phyloP scores from a whole-genome alignment of 2,329 filamentous ascomycete genomes.

The Rhytidhysteron rufulum region DNA sequence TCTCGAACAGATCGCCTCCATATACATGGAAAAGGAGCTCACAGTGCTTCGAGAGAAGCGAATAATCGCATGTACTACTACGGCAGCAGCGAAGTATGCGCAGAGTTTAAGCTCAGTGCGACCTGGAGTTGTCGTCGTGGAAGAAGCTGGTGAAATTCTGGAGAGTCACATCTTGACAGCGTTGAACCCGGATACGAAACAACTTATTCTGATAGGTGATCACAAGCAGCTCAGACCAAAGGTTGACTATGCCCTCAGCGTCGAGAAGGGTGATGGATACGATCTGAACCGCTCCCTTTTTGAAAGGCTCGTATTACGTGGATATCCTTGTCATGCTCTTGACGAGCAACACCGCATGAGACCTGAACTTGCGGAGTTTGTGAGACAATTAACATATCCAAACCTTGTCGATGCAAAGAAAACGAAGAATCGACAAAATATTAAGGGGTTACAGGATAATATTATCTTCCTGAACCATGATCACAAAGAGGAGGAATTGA shows the following conservation, averaged over 20 bases:
- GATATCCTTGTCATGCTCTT: constrained; percentile 45
- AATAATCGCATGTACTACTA: constrained; percentile 12
- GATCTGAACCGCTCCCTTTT: constrained; percentile 58
- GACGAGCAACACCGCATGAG: constrained; percentile 61
- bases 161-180: constrained; percentile 59
- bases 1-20: not conserved
- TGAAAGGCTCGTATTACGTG: constrained; percentile 48
- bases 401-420: constrained; percentile 47
- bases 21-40: not conserved
- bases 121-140: constrained; percentile 58
- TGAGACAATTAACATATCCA: constrained; percentile 55
- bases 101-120: constrained; percentile 34
- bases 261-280: constrained; percentile 49
- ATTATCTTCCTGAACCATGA: constrained; percentile 60
- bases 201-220: constrained; percentile 60
- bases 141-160: constrained; percentile 64
- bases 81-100: constrained; percentile 25
- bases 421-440: constrained; percentile 39
- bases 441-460: constrained; percentile 48
- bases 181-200: constrained; percentile 55
- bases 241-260: constrained; percentile 51
- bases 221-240: constrained; percentile 57
- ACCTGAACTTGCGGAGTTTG: constrained; percentile 55
- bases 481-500: constrained; percentile 41
- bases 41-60: too few relatives aligned